Conservation (phyloP, 805 yeast species). For the Myxozyma geophila region DNA sequence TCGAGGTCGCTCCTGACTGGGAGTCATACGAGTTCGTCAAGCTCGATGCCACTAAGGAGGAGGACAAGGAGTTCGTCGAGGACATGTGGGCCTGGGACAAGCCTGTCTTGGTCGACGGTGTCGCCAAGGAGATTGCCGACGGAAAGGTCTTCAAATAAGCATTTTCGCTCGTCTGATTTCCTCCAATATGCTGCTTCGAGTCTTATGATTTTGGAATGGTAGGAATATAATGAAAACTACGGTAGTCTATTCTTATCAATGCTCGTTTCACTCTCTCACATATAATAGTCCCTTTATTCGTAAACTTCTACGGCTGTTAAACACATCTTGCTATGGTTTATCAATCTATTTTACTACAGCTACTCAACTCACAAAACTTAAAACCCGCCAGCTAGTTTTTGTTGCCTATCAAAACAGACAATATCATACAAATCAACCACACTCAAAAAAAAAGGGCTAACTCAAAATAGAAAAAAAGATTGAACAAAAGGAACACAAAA, state of each 20-base stretch:
- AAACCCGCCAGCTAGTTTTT: background rate
- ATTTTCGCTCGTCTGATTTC: background rate
- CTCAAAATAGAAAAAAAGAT: background rate
- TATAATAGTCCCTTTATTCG: background rate
- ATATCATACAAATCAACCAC: background rate
- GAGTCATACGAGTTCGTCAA: slow-evolving; percentile 86
- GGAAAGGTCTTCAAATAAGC: slow-evolving; percentile 94
- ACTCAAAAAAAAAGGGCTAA: background rate
- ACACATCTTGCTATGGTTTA: background rate
- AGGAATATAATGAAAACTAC: background rate
- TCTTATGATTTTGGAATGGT: background rate
- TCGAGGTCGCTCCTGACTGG: slow-evolving; percentile 99
- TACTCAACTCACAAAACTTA: background rate
- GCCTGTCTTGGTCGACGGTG: slow-evolving; percentile 82
- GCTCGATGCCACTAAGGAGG: slow-evolving; percentile 78
- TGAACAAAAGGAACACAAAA: background rate
- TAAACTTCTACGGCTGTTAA: background rate
- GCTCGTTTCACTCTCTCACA: background rate
- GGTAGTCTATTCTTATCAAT: background rate
- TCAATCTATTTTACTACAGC: background rate
- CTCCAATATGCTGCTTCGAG: background rate
- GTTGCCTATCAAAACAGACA: background rate
- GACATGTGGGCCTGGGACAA: slow-evolving; percentile 99
- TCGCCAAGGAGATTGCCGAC: slow-evolving; percentile 85
- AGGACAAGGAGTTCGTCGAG: slow-evolving; percentile 76